phyloP scores from a whole-genome alignment of 2,329 filamentous ascomycete species.

The Neofusicoccum ribis region DNA sequence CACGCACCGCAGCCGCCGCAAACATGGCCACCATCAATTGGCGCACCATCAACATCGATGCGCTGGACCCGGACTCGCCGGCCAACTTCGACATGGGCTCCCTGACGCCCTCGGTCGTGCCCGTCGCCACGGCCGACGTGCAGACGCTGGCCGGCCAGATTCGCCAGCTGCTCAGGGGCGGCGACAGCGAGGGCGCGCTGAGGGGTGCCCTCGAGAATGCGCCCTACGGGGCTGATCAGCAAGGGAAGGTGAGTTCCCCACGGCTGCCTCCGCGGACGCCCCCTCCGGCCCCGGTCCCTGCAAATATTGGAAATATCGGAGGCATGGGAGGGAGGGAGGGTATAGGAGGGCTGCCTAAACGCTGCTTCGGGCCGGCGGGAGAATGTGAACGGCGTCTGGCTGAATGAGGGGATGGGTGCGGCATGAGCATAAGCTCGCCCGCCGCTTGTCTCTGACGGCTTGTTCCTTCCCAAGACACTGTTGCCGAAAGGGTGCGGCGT shows the following conservation, averaged over 20 bases:
- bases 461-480: not conserved
- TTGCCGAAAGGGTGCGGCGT: conserved; percentile 5
- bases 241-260: conserved; percentile 50
- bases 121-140: conserved; percentile 75
- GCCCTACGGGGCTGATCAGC: conserved; percentile 64
- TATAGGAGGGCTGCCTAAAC: not conserved
- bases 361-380: not conserved
- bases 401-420: not conserved
- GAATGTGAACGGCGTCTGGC: not conserved
- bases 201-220: conserved; percentile 81
- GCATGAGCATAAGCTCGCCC: conserved; percentile 27
- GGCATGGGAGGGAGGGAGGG: conserved; percentile 12
- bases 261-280: not conserved
- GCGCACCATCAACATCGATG: conserved; percentile 93
- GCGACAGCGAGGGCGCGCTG: conserved; percentile 84
- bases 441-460: not conserved
- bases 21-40: conserved; percentile 58
- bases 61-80: conserved; percentile 83
- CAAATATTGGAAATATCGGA: conserved; percentile 15
- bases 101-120: conserved; percentile 73
- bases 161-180: conserved; percentile 81
- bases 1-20: conserved; percentile 3
- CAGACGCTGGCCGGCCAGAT: conserved; percentile 78
- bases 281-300: not conserved
- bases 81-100: conserved; percentile 88